These are phyloP conservation scores for Areca catechu DNA, from an alignment of 176 grass and related monocot species.

Conservation along the genomic window DNA sequence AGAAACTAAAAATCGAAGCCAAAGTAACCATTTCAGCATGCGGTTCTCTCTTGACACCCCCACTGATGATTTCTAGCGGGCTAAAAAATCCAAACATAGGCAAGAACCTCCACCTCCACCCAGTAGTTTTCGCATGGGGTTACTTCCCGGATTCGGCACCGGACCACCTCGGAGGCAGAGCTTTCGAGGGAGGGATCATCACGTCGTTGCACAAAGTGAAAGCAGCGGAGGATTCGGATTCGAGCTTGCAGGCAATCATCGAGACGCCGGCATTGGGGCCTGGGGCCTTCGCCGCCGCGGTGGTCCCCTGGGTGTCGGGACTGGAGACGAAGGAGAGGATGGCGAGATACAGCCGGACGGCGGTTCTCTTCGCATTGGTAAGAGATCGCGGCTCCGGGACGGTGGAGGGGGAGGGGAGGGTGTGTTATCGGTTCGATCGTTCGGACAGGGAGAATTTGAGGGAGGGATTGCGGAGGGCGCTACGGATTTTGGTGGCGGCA, in stretches of 20 bases:
- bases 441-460: conserved; percentile 52
- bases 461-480: conserved; percentile 44
- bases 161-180: conserved; percentile 42
- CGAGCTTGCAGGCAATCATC: conserved; percentile 30
- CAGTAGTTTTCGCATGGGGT: conserved; percentile 51
- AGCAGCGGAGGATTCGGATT: conserved; percentile 12
- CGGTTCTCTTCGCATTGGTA: conserved; percentile 52
- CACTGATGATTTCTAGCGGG: conserved; percentile 54
- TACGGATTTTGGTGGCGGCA: conserved; percentile 50
- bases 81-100: conserved; percentile 77
- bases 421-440: conserved; percentile 36
- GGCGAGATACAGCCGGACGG: conserved; percentile 51
- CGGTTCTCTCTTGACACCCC: conserved; percentile 67
- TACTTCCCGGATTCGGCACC: conserved; percentile 64
- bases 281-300: conserved; percentile 23
- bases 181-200: conserved; percentile 85
- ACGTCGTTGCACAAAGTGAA: conserved; percentile 76
- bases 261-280: conserved; percentile 51
- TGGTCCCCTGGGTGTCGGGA: conserved; percentile 74
- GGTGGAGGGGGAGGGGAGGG: conserved; percentile 45
- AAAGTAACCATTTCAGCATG: conserved; percentile 52
- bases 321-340: conserved; percentile 70
- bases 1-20: conserved; percentile 48
- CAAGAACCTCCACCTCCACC: conserved; percentile 79
- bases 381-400: conserved; percentile 57